phyloP scores from a whole-genome alignment of 1,284 basidiomycete species.

The Ganoderma resinaceum region DNA sequence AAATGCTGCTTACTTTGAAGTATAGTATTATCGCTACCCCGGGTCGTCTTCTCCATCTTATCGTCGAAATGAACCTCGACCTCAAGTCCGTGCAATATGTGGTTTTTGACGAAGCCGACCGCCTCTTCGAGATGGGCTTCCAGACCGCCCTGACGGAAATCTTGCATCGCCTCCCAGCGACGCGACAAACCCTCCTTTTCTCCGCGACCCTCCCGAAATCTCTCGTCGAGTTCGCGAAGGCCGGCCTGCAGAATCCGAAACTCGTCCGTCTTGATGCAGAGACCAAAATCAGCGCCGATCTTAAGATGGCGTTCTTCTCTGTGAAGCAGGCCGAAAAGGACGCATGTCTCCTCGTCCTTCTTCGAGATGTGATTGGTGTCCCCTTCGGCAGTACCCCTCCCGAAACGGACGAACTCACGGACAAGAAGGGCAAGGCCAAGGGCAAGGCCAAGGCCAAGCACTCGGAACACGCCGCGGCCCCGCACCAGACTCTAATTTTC shows the following conservation, averaged over 20 bases:
- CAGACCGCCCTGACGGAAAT: slow-evolving; percentile 93
- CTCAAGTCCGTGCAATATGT: slow-evolving; percentile 89
- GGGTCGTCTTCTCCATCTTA: slow-evolving; percentile 93
- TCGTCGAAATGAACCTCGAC: slow-evolving; percentile 97
- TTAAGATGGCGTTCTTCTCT: slow-evolving; percentile 94
- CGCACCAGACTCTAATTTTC: slow-evolving; percentile 96
- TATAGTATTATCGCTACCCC: slow-evolving; percentile 94
- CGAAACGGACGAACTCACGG: slow-evolving; percentile 36
- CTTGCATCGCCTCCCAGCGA: slow-evolving; percentile 83
- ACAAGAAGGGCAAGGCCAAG: slow-evolving; percentile 56
- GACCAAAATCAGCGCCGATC: slow-evolving; percentile 93
- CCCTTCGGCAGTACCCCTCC: slow-evolving; percentile 56
- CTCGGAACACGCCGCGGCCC: slow-evolving; percentile 59
- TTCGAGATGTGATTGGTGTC: slow-evolving; percentile 89
- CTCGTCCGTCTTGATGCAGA: slow-evolving; percentile 96
- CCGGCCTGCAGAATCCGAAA: slow-evolving; percentile 93
- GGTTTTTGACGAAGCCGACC: slow-evolving; percentile 98
- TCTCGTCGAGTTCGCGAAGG: slow-evolving; percentile 97
- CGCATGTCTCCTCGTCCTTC: slow-evolving; percentile 84
- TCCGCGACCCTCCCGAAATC: slow-evolving; percentile 97
- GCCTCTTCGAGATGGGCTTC: slow-evolving; percentile 98
- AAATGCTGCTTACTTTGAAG: slow-evolving; percentile 24
- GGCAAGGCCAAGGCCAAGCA: slow-evolving; percentile 56
- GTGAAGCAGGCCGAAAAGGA: slow-evolving; percentile 96
- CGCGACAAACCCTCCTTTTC: slow-evolving; percentile 93